A percentile compares a stretch with the other conserved stretches of the same genome.
These are phyloP conservation scores for Pichia exigua DNA, from an alignment of 805 yeast genomes.

Conservation along the genomic window DNA sequence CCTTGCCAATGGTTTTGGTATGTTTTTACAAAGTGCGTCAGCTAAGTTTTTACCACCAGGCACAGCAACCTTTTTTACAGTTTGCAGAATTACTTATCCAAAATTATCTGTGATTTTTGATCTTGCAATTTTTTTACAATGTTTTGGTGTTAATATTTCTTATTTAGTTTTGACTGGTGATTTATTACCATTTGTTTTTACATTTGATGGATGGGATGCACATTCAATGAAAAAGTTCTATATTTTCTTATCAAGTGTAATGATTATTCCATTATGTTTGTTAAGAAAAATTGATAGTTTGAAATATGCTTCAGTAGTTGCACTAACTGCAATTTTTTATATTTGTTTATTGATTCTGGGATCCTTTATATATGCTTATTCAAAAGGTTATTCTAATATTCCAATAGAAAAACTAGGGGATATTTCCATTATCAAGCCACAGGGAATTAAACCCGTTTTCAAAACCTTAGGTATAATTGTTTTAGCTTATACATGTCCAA, in stretches of 20 bases:
- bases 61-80: conserved; percentile 62
- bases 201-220: conserved; percentile 29
- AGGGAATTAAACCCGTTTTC: conserved; percentile 38
- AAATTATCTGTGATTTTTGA: conserved; percentile 64
- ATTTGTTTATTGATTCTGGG: conserved; percentile 47
- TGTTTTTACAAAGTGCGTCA: conserved; percentile 53
- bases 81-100: conserved; percentile 68
- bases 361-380: conserved; percentile 33
- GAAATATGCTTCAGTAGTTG: conserved; percentile 64
- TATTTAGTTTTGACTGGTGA: conserved; percentile 73
- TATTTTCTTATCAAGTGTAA: conserved; percentile 42
- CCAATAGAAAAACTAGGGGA: conserved; percentile 36
- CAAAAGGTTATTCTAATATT: conserved; percentile 32
- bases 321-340: conserved; percentile 58
- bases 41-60: conserved; percentile 50
- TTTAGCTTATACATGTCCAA: conserved; percentile 79
- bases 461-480: conserved; percentile 68
- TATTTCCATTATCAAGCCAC: conserved; percentile 34
- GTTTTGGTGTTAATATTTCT: conserved; percentile 70
- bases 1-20: conserved; percentile 57
- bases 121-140: conserved; percentile 64
- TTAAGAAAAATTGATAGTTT: conserved; percentile 59
- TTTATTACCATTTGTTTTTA: conserved; percentile 51
- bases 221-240: conserved; percentile 38
- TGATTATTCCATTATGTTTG: conserved; percentile 58